Base-by-base conservation (phyloP, 1,139 yeast genomes). In the Kodamaea plutei region DNA sequence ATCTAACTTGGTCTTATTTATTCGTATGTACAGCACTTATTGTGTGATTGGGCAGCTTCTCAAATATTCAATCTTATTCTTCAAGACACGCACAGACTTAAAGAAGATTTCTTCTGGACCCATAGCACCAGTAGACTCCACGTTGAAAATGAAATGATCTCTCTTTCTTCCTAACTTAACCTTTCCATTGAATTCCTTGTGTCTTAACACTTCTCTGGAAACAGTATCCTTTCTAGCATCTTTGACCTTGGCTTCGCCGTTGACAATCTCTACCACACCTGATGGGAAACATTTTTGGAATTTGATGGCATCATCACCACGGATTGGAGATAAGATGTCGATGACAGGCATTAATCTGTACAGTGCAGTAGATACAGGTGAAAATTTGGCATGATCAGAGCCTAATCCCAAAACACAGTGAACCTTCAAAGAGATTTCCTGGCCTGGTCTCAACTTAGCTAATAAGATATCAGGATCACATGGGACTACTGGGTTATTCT, bases 361-460 rank as follows among this genome's bases (percentile, higher is more conserved):
- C n/a, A 96, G 84, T 3, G 98, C 97, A 16, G 98, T 91, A 16
- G 95, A 76, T 8, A 91, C 98, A 4, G 98, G 98, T 6, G 96
- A 87, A 56, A 85, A 91, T 60, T 91, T 91, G 41, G 98, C 97
- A 58, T 91, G 98, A 55, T 91, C 98, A 20, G 87, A 65, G 32
- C 98, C 98, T 41, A 85, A 65, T 34, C 98, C 98, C 42, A 91
- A 71, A 23, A 89, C 69, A 55, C 97, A 93, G 61, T 88, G 95
- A 35, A 87, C 95, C 52, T 88, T 73, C 44, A 91, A 69, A 16
- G 91, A 77, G 42, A 91, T 89, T 58, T 91, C 97, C 64, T 91
- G 98, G 33, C 96, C 96, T 3, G 98, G 98, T 52, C 98, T 77
- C 51, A 91, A 68, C 60, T 91, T 93, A 35, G 96, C 96, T 37